phyloP scores from a whole-genome alignment of 768 basidiomycete species.

The Nidula microcarpa region DNA sequence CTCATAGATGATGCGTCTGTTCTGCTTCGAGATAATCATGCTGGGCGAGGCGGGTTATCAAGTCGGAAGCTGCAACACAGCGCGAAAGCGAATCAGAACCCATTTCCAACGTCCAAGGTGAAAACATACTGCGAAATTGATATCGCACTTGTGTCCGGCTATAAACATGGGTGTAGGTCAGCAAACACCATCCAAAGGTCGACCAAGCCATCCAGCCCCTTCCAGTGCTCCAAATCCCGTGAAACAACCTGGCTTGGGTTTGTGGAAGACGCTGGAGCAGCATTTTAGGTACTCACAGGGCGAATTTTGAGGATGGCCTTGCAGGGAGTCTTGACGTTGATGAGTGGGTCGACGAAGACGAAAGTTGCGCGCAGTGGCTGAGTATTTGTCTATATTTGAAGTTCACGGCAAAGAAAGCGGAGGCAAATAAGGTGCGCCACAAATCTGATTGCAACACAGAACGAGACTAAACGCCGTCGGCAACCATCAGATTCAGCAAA shows the following conservation, averaged over 20 bases:
- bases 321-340: conserved; percentile 37
- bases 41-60: conserved; percentile 36
- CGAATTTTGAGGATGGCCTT: conserved; percentile 34
- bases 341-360: conserved; percentile 11
- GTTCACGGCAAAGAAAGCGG: too few species aligned
- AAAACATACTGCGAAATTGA: conserved; percentile 32
- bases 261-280: conserved; percentile 9
- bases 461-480: too few species aligned
- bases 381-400: too few species aligned
- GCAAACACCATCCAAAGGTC: conserved; percentile 31
- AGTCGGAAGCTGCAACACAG: conserved; percentile 22
- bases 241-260: conserved; percentile 16
- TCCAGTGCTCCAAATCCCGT: conserved; percentile 19
- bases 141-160: conserved; percentile 39
- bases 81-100: not conserved
- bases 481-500: too few species aligned
- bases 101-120: not conserved
- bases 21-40: conserved; percentile 97
- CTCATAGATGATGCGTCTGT: conserved; percentile 96
- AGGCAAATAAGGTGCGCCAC: too few species aligned
- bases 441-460: too few species aligned
- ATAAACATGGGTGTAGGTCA: conserved; percentile 17
- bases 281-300: conserved; percentile 31
- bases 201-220: conserved; percentile 33
- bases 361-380: not conserved